Conservation (phyloP, 176 grass and related monocot species). For the Melocanna baccifera region DNA sequence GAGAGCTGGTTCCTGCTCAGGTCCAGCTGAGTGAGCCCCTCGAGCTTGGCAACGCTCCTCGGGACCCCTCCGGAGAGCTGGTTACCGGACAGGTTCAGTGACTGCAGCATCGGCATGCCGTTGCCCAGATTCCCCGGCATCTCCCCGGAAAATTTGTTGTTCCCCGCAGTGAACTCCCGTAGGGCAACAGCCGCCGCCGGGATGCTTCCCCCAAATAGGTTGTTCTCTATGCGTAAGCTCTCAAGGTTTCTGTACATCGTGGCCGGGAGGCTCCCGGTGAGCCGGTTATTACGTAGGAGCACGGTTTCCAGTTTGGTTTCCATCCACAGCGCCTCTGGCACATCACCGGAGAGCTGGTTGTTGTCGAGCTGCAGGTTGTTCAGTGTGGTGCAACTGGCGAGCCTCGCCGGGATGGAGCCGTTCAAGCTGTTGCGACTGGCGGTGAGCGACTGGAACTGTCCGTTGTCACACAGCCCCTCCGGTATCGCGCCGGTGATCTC, state of each 20-base stretch:
- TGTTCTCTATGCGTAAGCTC: constrained; percentile 41
- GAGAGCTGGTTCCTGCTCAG: no score
- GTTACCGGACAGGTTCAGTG: no score
- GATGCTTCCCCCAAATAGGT: constrained; percentile 48
- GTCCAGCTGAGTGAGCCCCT: no score
- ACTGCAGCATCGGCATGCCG: no score
- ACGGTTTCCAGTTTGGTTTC: constrained; percentile 12
- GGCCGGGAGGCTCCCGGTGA: constrained; percentile 51
- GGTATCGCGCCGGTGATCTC: constrained; percentile 56
- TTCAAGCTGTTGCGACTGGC: constrained; percentile 43
- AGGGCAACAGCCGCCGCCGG: constrained; percentile 23
- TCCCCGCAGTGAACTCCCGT: constrained; percentile 21
- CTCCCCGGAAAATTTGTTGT: constrained; percentile 60
- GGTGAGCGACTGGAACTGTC: not conserved
- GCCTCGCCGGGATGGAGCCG: constrained; percentile 55
- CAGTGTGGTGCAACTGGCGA: constrained; percentile 53
- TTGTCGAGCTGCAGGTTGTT: not conserved
- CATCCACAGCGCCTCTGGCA: constrained; percentile 55
- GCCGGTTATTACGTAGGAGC: constrained; percentile 31
- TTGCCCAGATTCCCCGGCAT: no score
- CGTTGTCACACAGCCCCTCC: constrained; percentile 40
- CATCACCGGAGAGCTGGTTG: constrained; percentile 59
- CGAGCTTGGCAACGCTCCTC: no score
- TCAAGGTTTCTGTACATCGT: constrained; percentile 23
- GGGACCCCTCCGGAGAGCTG: no score